Base-by-base conservation (phyloP, 345 rosid species). In the Eucalyptus virginea region DNA sequence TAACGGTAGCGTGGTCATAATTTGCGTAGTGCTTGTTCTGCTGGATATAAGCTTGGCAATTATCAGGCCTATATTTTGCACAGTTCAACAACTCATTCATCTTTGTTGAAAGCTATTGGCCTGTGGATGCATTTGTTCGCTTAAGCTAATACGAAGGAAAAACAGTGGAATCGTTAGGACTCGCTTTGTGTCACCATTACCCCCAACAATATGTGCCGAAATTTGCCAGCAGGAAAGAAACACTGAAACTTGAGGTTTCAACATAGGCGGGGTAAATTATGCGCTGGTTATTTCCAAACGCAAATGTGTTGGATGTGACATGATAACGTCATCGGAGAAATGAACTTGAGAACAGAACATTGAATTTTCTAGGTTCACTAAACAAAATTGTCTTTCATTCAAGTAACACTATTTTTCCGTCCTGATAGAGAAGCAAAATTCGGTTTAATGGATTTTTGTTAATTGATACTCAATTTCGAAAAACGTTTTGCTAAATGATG, bases 291-390 rank as follows among this genome's bases (percentile, higher is more conserved):
- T 77, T 37, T 37, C 16, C 28, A 37, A 21, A 37, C 4, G 15
- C 83, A 1, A 40, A 77, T 0, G 47, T 1, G 28, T 77, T 23
- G 47, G 47, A 77, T 0, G 47, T 0, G 8, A 77, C 0, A 40
- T 77, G 1, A 77, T 11, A 40, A 77, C 28, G 6, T 6, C 16
- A 21, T 23, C 4, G 0, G 47, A 1, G 8, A 77, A 21, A 40
- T 23, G 83, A 77, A 11, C 47, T 40, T 77, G 7, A 77, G 83
- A 77, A 11, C 9, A 40, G 40, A 42, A 40, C 16, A 21, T 40
- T 11, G 47, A 77, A 77, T 77, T 77, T 77, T 7, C 16, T 40
- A 77, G 0, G 17, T 21, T 77, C 9, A 40, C 47, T 42, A 40
- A 77, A 21, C 83, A 77, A 37, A 77, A 37, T 77, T 77, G 47